A percentile compares a stretch with the other conserved stretches of the same genome.
phyloP scores from a whole-genome alignment of 768 basidiomycete species.

The Scleroderma bovista region DNA sequence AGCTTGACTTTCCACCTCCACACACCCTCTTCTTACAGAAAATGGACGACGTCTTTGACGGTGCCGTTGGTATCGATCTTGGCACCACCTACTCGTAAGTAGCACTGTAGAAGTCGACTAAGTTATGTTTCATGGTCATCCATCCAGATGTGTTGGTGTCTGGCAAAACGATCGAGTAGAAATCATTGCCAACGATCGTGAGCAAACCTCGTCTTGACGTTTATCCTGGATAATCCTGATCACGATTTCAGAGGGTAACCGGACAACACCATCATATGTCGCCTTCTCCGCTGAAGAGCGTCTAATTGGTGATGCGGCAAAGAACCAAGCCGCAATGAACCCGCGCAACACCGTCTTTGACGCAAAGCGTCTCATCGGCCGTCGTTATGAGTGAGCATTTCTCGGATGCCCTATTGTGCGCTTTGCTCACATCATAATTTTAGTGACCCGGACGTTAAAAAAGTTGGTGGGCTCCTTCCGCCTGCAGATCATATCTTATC shows the following conservation, averaged over 20 bases:
- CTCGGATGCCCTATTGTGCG: background rate
- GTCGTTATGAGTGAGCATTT: constrained; percentile 79
- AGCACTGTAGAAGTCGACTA: constrained; percentile 12
- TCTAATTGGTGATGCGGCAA: constrained; percentile 97
- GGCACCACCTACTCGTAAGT: constrained; percentile 95
- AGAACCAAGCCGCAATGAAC: constrained; percentile 99
- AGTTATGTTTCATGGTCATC: constrained; percentile 12
- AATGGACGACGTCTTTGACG: constrained; percentile 92
- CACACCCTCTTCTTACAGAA: constrained; percentile 45
- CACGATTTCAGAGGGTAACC: constrained; percentile 76
- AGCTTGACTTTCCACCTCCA: constrained; percentile 26
- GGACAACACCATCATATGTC: constrained; percentile 98
- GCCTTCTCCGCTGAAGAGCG: constrained; percentile 96
- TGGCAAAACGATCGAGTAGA: constrained; percentile 99
- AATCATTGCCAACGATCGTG: constrained; percentile 96
- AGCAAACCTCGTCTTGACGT: constrained; percentile 27
- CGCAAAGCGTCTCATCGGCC: constrained; percentile 97
- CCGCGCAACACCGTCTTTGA: constrained; percentile 98
- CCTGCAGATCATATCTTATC: background rate
- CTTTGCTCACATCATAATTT: constrained; percentile 6
- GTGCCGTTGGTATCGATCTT: constrained; percentile 95
- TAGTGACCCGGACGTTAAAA: constrained; percentile 91
- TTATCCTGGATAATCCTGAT: background rate
- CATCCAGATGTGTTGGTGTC: constrained; percentile 87
- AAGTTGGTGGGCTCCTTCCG: constrained; percentile 34